phyloP scores from a whole-genome alignment of 2,329 filamentous ascomycete genomes.

The Phyllosticta paracitricarpa region DNA sequence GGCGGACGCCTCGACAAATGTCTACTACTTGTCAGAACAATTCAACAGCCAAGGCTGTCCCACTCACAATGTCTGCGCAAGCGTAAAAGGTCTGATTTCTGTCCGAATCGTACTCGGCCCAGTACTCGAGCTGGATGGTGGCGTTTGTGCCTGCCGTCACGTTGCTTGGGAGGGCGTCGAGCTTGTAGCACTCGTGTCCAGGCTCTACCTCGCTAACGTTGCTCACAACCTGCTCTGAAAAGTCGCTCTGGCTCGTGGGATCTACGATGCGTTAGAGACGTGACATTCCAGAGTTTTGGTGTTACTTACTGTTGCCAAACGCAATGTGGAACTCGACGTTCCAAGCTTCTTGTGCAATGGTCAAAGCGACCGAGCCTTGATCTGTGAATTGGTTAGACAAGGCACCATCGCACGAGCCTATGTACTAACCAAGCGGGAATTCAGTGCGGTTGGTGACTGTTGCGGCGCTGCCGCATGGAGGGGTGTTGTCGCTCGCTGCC shows the following conservation, averaged over 20 bases:
- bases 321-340: slow-evolving; percentile 46
- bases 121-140: slow-evolving; percentile 37
- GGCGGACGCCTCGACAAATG: slow-evolving; percentile 29
- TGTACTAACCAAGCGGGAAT: slow-evolving; percentile 44
- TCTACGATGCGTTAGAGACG: slow-evolving; percentile 22
- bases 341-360: slow-evolving; percentile 49
- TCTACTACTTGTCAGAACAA: slow-evolving; percentile 14
- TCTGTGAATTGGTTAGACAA: slow-evolving; percentile 25
- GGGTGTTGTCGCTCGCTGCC: slow-evolving; percentile 44
- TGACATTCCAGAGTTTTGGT: not conserved
- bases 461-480: slow-evolving; percentile 47
- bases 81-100: slow-evolving; percentile 36
- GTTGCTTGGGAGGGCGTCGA: slow-evolving; percentile 20
- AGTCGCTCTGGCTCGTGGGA: slow-evolving; percentile 31
- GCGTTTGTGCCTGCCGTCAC: slow-evolving; percentile 34
- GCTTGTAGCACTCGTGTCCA: slow-evolving; percentile 31
- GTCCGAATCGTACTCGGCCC: slow-evolving; percentile 31
- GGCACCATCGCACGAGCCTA: no score
- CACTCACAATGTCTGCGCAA: slow-evolving; percentile 32
- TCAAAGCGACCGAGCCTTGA: slow-evolving; percentile 45
- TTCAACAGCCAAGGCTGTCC: slow-evolving; percentile 11
- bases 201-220: slow-evolving; percentile 31
- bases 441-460: slow-evolving; percentile 41
- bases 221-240: slow-evolving; percentile 24
- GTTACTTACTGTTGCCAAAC: slow-evolving; percentile 37